Evolutionary conservation across 352 stramenopile species (phyloP), one percentile per base, ranked within the genome.

Genomic region (Pythium phragmitis): DNA sequence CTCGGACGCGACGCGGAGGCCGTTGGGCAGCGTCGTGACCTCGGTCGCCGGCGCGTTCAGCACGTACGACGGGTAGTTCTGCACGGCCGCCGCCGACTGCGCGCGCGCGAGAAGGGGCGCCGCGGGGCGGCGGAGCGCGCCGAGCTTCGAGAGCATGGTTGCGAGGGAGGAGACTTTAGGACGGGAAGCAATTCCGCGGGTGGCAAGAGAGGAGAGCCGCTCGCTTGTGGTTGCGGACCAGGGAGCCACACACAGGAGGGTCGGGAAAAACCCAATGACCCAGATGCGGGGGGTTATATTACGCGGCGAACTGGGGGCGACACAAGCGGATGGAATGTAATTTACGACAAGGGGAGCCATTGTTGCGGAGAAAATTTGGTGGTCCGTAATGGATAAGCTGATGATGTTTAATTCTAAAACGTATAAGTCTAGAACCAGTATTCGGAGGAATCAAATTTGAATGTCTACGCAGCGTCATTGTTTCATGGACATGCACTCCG

Each of bases 1-100:
- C 70, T 98, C 97, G 34, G 97, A 99, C n/a, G 97, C 97, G 26
- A 99, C 96, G 59, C 98, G 94, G 26, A 99, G 79, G 30, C 97
- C 97, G 69, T 97, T 98, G 41, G 89, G 69, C 19, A 99, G 82
- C 59, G 92, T 98, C 49, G 97, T 99, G 43, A 99, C 92, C 74
- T 99, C 94, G 1, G 97, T 99, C 28, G 90, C 89, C 21, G 95
- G 94, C 65, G 91, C 88, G 71, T 98, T 98, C 46, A 96, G 76
- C 65, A 98, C 88, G 68, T 96, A 97, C 30, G 87, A 83, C 48
- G 87, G 87, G 72, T 91, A 92, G 69, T 85, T 89, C 61, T 84
- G 80, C 63, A 87, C 80, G 45, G 79, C 74, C 45, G 85, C 80
- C 19, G 80, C 67, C 37, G 81, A 92, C 73, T 92, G 79, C 66